Evolutionary conservation across 371 early-diverging fungal species (phyloP).

Genomic region (Lichtheimia corymbifera): DNA sequence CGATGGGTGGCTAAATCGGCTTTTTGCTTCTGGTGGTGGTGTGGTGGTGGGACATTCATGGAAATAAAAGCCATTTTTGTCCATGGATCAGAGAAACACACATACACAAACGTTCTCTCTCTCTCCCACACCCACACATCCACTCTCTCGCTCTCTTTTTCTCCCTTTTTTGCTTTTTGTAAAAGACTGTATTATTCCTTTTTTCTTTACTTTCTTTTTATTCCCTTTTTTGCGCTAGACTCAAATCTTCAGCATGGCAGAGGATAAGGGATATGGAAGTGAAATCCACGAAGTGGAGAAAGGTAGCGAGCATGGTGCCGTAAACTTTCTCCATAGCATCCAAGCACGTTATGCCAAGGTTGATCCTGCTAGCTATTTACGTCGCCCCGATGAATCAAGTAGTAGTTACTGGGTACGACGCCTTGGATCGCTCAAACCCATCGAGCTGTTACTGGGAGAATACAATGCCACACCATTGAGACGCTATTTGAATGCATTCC

Average conservation of each 20-base stretch:
- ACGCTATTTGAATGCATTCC: slow-evolving; percentile 43
- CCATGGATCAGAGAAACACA: no score
- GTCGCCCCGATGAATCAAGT: slow-evolving; percentile 40
- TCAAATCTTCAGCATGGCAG: neutral
- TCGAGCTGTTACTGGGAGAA: slow-evolving; percentile 50
- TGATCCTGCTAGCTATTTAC: slow-evolving; percentile 37
- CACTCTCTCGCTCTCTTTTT: no score
- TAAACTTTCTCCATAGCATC: neutral
- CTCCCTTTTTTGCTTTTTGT: neutral
- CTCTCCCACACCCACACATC: no score
- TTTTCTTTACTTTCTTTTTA: neutral
- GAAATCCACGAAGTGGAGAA: neutral
- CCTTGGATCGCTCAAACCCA: slow-evolving; percentile 50
- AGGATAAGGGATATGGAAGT: neutral
- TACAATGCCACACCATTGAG: slow-evolving; percentile 44
- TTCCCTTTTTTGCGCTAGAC: slow-evolving; percentile 1
- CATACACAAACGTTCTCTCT: no score
- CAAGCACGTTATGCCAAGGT: slow-evolving; percentile 16
- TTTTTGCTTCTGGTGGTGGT: no score
- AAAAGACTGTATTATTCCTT: neutral
- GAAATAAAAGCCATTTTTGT: no score
- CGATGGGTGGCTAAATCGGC: no score
- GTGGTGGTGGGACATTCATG: no score
- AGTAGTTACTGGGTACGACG: slow-evolving; percentile 43
- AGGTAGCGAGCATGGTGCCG: neutral